A percentile compares a stretch with the other conserved stretches of the same genome.
These are phyloP conservation scores for Harringtonia lauricola DNA, from an alignment of 2,329 filamentous ascomycete genomes.

Conservation along the genomic window DNA sequence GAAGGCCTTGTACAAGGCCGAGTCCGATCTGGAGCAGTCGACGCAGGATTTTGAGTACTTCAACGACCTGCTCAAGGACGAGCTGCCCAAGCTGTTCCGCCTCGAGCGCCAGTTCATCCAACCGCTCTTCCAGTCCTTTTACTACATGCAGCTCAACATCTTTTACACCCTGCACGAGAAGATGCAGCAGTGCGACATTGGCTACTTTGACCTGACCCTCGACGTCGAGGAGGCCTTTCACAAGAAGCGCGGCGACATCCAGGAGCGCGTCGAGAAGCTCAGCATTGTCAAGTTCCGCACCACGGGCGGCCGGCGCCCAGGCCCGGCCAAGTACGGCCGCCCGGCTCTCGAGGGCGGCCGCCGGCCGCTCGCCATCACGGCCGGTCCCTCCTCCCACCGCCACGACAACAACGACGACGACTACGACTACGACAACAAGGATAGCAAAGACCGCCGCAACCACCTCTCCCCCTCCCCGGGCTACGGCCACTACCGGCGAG, in stretches of 20 bases:
- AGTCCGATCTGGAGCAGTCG: conserved; percentile 79
- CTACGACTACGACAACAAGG: neutral
- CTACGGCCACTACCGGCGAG: conserved; percentile 15
- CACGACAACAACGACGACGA: neutral
- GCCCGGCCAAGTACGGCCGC: conserved; percentile 37
- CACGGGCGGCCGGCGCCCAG: conserved; percentile 56
- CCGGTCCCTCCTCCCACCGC: conserved; percentile 26
- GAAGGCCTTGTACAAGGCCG: conserved; percentile 91
- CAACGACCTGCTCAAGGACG: conserved; percentile 93
- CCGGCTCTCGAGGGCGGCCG: conserved; percentile 38
- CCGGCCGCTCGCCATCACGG: conserved; percentile 38
- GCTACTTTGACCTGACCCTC: conserved; percentile 86
- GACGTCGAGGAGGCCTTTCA: conserved; percentile 89
- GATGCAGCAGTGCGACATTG: conserved; percentile 96
- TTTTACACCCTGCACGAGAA: conserved; percentile 97
- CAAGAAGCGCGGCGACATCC: conserved; percentile 77
- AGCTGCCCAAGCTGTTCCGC: conserved; percentile 81
- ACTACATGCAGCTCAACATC: conserved; percentile 99
- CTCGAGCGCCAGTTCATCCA: conserved; percentile 93
- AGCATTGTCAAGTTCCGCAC: conserved; percentile 87
- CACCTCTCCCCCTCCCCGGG: conserved; percentile 7
- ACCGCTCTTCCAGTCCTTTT: conserved; percentile 96
- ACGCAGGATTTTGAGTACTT: conserved; percentile 97
- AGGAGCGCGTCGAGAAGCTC: conserved; percentile 73
- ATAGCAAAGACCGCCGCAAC: conserved; percentile 2